Percentiles rank a stretch among this genome's conserved stretches.
Evolutionary conservation across 75 land plant genomes (phyloP).

Genomic region (Picea glauca): DNA sequence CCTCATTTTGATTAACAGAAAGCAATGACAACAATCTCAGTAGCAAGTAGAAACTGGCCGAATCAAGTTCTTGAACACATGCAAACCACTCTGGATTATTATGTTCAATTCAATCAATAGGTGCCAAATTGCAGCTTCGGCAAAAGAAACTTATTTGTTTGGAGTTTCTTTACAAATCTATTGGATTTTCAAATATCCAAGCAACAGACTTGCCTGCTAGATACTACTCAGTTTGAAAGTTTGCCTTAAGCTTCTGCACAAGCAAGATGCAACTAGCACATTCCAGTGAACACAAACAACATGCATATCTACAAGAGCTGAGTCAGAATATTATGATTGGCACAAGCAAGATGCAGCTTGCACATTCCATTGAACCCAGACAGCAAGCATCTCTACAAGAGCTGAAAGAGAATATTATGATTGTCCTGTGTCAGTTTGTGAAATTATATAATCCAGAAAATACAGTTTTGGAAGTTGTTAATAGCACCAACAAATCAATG

Average conservation of each 20-base stretch:
- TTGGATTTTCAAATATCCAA: neutral
- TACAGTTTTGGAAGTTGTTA: neutral
- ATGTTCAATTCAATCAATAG: neutral
- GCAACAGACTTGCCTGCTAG: neutral
- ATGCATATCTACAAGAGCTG: too few species aligned
- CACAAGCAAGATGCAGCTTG: conserved; percentile 1
- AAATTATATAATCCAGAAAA: neutral
- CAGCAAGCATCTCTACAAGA: neutral
- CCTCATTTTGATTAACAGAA: conserved; percentile 1
- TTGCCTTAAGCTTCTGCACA: neutral
- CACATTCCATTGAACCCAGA: neutral
- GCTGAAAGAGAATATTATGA: neutral
- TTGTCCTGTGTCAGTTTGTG: neutral
- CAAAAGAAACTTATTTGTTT: neutral
- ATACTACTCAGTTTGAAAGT: neutral
- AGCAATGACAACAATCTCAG: neutral
- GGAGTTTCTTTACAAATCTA: neutral
- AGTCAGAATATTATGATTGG: neutral
- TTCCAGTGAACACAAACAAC: too few species aligned
- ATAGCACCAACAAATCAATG: neutral
- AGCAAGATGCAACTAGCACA: neutral
- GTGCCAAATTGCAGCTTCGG: neutral
- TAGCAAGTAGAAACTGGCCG: neutral
- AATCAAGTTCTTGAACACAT: neutral
- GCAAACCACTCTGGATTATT: neutral